These are phyloP conservation scores for Colletotrichum sp. DNA, from an alignment of 2,329 filamentous ascomycete genomes.

Conservation along the genomic window DNA sequence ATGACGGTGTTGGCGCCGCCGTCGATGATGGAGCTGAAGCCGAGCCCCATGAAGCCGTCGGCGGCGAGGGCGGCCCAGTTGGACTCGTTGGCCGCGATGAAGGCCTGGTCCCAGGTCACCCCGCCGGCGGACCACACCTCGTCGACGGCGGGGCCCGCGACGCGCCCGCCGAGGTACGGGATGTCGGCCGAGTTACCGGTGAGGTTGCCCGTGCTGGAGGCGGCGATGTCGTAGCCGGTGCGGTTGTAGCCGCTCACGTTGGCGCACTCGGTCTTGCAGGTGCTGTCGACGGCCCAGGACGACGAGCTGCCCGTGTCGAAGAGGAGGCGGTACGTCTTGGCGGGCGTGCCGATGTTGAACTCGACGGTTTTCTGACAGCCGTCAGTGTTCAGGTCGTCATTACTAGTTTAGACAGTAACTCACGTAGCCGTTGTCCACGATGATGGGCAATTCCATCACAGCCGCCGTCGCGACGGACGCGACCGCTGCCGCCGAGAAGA, in stretches of 20 bases:
- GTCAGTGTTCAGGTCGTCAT: not conserved
- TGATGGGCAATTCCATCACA: constrained; percentile 20
- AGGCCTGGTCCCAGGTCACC: constrained; percentile 29
- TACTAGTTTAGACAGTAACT: not conserved
- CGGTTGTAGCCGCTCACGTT: constrained; percentile 30
- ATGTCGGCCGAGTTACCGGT: constrained; percentile 25
- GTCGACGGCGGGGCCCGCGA: constrained; percentile 26
- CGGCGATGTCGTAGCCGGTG: constrained; percentile 28
- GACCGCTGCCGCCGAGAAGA: constrained; percentile 2
- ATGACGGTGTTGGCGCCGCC: constrained; percentile 32
- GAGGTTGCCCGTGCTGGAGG: constrained; percentile 28
- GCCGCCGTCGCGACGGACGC: constrained; percentile 8
- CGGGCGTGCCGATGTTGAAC: constrained; percentile 31
- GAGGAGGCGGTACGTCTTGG: constrained; percentile 28
- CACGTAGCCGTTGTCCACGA: constrained; percentile 15
- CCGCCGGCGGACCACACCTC: constrained; percentile 28
- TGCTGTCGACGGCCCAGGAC: constrained; percentile 33
- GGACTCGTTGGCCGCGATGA: constrained; percentile 33
- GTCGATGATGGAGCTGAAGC: constrained; percentile 34
- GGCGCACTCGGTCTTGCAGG: constrained; percentile 28
- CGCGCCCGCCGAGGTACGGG: constrained; percentile 34
- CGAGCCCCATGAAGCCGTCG: constrained; percentile 39
- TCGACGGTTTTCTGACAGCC: not conserved
- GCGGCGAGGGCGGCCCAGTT: constrained; percentile 31
- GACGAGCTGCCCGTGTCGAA: constrained; percentile 41